Base-by-base conservation (phyloP, 331 rosid species). In the Malus hybrid region DNA sequence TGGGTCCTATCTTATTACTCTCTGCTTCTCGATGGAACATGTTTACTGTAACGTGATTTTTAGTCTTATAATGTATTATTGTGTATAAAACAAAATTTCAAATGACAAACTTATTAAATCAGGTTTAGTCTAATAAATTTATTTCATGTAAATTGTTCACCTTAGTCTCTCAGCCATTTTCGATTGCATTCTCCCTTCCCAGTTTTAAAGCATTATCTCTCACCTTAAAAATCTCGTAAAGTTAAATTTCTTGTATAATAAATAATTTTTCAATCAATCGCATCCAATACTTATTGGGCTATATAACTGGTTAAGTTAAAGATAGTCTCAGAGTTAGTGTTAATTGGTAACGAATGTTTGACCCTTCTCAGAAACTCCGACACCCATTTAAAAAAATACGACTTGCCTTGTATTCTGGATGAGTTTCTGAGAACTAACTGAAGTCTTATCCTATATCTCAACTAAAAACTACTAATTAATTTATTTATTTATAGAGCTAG, bases 151-250 rank as follows among this genome's bases (percentile, higher is more conserved):
- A 39, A 0, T 39, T 39, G 12, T 9, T 39, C 44, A 39, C 4
- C 44, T 39, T 9, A 39, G 10, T 80, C 30, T 83, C 89, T 84
- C 91, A 85, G 89, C 86, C 89, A 83, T 81, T 61, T 72, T 50
- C 73, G 10, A 29, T n/a, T 79, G 73, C 79, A 67, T 69, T 56
- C 42, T 28, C 16, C 63, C 63, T 11, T 57, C 28, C 22, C 7
- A 57, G 7, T 3, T 14, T 28, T 11, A 61, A 26, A 14, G 55
- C 55, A 39, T 48, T 14, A 48, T 48, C 55, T 48, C 19, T 15
- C 55, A 48, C 19, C 3, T 14, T 5, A 48, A 14, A 48, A 14
- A 48, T 14, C 55, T 15, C n/a, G 3, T 48, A 6, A 48, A 5
- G 55, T 48, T 15, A 48, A 39, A 39, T 39, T 39, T 39, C 44